phyloP scores from a whole-genome alignment of 192 early-diverging fungal genomes.

The Linderina pennispora region DNA sequence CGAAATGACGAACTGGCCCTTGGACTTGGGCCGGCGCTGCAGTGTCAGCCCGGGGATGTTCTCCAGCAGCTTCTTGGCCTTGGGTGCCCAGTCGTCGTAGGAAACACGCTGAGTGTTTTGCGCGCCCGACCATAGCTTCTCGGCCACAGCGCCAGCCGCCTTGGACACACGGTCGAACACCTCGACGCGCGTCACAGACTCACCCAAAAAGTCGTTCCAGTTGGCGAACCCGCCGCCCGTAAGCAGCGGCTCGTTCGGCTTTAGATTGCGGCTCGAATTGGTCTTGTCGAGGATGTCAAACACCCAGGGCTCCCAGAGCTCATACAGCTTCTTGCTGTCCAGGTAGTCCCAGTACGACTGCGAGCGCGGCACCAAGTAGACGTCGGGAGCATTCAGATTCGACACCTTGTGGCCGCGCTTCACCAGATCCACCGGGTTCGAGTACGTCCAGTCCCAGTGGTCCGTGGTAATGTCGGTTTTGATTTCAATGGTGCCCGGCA shows the following conservation, averaged over 20 bases:
- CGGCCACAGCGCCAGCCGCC: constrained; percentile 31
- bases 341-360: constrained; percentile 28
- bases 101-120: constrained; percentile 28
- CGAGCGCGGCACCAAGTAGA: constrained; percentile 42
- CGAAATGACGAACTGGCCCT: constrained; percentile 31
- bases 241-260: constrained; percentile 23
- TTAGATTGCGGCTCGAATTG: constrained; percentile 34
- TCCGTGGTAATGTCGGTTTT: constrained; percentile 30
- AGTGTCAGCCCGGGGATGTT: constrained; percentile 42
- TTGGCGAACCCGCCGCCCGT: constrained; percentile 40
- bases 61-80: constrained; percentile 43
- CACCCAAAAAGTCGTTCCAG: constrained; percentile 42
- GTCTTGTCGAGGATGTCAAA: constrained; percentile 35
- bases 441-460: constrained; percentile 24
- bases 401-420: constrained; percentile 32
- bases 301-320: constrained; percentile 41
- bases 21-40: constrained; percentile 20
- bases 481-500: constrained; percentile 36
- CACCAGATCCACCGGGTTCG: constrained; percentile 24
- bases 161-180: constrained; percentile 35
- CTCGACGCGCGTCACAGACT: constrained; percentile 43
- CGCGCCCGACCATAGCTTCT: constrained; percentile 43
- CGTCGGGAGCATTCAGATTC: constrained; percentile 41
- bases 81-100: constrained; percentile 33
- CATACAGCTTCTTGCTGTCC: constrained; percentile 30